Evolutionary conservation across 768 basidiomycete genomes (phyloP).

Genomic region (Lanmaoa pseudosensibilis): DNA sequence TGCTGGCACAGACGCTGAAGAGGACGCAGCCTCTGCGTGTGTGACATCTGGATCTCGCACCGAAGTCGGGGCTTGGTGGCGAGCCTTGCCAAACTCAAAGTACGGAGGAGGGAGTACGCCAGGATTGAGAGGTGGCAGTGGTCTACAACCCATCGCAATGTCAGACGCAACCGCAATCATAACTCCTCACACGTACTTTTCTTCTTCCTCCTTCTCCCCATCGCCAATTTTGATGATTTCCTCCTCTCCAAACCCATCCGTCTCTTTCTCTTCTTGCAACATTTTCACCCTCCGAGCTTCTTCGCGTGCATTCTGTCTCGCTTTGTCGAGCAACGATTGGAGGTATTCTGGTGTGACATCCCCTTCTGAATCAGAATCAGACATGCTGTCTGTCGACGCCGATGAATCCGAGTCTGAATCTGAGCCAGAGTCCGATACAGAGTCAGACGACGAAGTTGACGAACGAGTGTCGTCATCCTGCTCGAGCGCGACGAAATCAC

Average conservation of each 20-base stretch:
- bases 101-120: constrained; percentile 64
- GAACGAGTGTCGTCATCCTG: background rate
- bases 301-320: constrained; percentile 50
- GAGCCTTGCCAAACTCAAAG: constrained; percentile 50
- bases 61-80: constrained; percentile 43
- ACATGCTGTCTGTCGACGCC: constrained; percentile 33
- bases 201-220: constrained; percentile 30
- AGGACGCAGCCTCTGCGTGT: constrained; percentile 50
- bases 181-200: constrained; percentile 32
- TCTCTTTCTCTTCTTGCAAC: constrained; percentile 25
- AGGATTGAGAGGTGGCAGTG: constrained; percentile 65
- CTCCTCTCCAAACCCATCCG: constrained; percentile 45
- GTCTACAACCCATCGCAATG: constrained; percentile 36
- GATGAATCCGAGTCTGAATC: constrained; percentile 36
- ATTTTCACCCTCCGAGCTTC: constrained; percentile 25
- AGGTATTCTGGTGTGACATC: constrained; percentile 61
- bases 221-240: constrained; percentile 51
- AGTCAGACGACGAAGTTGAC: background rate
- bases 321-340: constrained; percentile 61
- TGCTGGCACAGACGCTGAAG: constrained; percentile 49
- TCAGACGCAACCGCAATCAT: background rate
- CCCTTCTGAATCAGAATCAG: constrained; percentile 38
- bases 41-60: constrained; percentile 65
- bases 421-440: constrained; percentile 3
- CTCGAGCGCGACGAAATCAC: constrained; percentile 1